phyloP scores from a whole-genome alignment of 2,329 filamentous ascomycete genomes.

The Colletotrichum sp. region DNA sequence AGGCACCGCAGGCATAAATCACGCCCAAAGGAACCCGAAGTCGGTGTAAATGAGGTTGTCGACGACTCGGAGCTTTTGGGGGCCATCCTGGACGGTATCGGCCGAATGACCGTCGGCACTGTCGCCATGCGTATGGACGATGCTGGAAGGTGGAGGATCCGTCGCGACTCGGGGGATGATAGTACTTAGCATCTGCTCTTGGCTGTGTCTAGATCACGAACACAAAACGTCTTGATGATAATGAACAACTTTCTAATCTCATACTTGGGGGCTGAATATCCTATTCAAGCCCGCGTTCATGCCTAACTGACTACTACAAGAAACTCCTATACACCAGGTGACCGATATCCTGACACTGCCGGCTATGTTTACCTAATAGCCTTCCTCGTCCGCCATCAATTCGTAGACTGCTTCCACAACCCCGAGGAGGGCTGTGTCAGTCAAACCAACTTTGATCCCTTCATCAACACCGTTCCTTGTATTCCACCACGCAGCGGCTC shows the following conservation, averaged over 20 bases:
- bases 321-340: not conserved
- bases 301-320: not conserved
- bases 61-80: slow-evolving; percentile 36
- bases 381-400: slow-evolving; percentile 27
- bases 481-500: slow-evolving; percentile 21
- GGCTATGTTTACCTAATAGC: not conserved
- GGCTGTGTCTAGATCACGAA: not conserved
- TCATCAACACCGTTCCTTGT: not conserved
- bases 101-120: slow-evolving; percentile 30
- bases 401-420: slow-evolving; percentile 37
- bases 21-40: not conserved
- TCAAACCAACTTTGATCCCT: not conserved
- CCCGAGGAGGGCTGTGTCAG: slow-evolving; percentile 25
- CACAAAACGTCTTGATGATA: not conserved
- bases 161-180: not conserved
- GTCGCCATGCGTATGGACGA: slow-evolving; percentile 39
- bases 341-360: not conserved
- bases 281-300: not conserved
- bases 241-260: not conserved
- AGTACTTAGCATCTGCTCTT: not conserved
- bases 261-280: not conserved
- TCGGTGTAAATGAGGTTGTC: not conserved
- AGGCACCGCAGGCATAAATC: not conserved
- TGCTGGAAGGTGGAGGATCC: slow-evolving; percentile 46
- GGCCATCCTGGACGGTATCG: slow-evolving; percentile 40